Base-by-base conservation (phyloP, 2,329 filamentous ascomycete genomes). In the Didymella glomerata region DNA sequence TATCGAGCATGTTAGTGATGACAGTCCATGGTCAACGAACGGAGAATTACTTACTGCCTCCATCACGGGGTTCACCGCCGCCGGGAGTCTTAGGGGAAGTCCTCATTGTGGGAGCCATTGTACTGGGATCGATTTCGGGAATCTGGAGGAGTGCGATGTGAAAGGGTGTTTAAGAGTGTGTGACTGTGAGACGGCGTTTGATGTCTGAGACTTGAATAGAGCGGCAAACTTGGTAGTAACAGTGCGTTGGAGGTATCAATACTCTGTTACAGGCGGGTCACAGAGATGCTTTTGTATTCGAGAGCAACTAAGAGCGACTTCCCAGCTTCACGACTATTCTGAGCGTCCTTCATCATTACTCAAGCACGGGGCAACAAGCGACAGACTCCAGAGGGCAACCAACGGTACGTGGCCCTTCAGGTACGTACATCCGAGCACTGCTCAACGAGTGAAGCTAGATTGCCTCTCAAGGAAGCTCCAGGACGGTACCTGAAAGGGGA, bases 361-460 rank as follows among this genome's bases (percentile, higher is more conserved):
- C 65, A 54, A 55, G 51, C 57, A 69, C 68, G 60, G 69, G 69
- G 71, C 71, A 70, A 68, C 63, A 58, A 53, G 57, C 61, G 56
- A 68, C 68, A 60, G 56, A 62, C 71, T 62, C 66, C 63, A 67
- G 59, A 69, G 72, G 72, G 71, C 72, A 71, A 71, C 65, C 54
- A 45, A 60, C 63, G 56, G 67, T 68, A 71, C 68, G 72, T 75
- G 68, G 70, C 73, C 70, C 68, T 72, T 55, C 54, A 49, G 62
- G 63, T 64, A 63, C 65, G 59, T 65, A 68, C 61, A 54, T 32
- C 57, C 53, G 53, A 68, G 67, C 69, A 68, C 60, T 63, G 69
- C 61, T 68, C 67, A 66, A 61, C 57, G 64, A 75, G 71, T 76
- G 73, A 76, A 74, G 73, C 68, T 69, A 65, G 48, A 65, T 65